A percentile compares a stretch with the other conserved stretches of the same genome.
Conservation (phyloP, 2,329 filamentous ascomycete genomes). For the Hymenoscyphus repandus region DNA sequence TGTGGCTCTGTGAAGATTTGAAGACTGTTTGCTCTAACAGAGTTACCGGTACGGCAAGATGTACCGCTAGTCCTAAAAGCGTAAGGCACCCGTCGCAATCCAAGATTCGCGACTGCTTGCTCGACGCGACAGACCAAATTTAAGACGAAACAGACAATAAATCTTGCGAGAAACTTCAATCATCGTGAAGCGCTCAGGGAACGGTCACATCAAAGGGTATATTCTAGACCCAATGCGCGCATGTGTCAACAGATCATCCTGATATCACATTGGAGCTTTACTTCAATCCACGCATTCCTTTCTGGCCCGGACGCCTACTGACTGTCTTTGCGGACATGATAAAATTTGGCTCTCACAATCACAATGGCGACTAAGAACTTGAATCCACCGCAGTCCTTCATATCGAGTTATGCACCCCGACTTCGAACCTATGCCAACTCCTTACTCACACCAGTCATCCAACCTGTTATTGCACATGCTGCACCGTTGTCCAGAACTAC, state of each 20-base stretch:
- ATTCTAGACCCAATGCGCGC: neutral
- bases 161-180: too few relatives aligned
- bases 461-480: slow-evolving; percentile 58
- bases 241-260: neutral
- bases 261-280: neutral
- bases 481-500: slow-evolving; percentile 76
- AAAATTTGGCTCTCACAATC: slow-evolving; percentile 19
- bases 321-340: slow-evolving; percentile 15
- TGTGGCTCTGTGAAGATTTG: too few relatives aligned
- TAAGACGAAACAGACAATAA: too few relatives aligned
- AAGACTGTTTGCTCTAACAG: too few relatives aligned
- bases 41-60: too few relatives aligned
- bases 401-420: slow-evolving; percentile 87
- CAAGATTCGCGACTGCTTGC: too few relatives aligned
- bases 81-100: too few relatives aligned
- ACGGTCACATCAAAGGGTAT: too few relatives aligned
- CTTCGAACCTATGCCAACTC: slow-evolving; percentile 89
- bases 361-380: slow-evolving; percentile 26
- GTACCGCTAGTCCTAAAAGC: too few relatives aligned
- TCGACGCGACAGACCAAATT: too few relatives aligned
- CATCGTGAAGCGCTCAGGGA: too few relatives aligned
- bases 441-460: slow-evolving; percentile 78
- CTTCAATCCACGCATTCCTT: slow-evolving; percentile 14
- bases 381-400: slow-evolving; percentile 73
- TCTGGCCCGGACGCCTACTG: neutral